These are phyloP conservation scores for Gnaphalium uliginosum DNA, from an alignment of 129 eudicot species.

Conservation along the genomic window DNA sequence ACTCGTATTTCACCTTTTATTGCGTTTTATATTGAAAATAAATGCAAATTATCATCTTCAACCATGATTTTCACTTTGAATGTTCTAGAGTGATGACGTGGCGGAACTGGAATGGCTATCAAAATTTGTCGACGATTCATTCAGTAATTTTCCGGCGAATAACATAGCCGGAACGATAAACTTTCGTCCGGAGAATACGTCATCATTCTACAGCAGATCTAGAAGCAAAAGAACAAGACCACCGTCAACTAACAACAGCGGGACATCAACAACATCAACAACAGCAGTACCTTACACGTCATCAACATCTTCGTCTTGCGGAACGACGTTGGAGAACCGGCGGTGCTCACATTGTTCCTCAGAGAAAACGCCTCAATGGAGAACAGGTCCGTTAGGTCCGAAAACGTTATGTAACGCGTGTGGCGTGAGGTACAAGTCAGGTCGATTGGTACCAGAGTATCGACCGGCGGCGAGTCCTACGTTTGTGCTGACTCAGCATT, in stretches of 20 bases:
- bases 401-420: constrained; percentile 71
- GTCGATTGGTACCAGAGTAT: constrained; percentile 65
- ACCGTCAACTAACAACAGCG: constrained; percentile 31
- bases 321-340: constrained; percentile 24
- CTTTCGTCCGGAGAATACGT: constrained; percentile 18
- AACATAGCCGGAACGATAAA: constrained; percentile 36
- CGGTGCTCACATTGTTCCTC: constrained; percentile 74
- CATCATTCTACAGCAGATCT: constrained; percentile 40
- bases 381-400: constrained; percentile 66
- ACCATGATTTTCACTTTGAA: not conserved
- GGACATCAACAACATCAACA: constrained; percentile 15
- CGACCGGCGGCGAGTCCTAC: constrained; percentile 76
- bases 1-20: not conserved
- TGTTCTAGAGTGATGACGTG: constrained; percentile 57
- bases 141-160: constrained; percentile 44
- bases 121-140: constrained; percentile 59
- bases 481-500: constrained; percentile 67
- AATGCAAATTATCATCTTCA: no score
- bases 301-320: constrained; percentile 19
- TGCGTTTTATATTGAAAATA: not conserved
- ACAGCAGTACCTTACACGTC: constrained; percentile 18
- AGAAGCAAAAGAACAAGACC: constrained; percentile 48
- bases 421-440: constrained; percentile 64
- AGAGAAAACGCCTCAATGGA: constrained; percentile 37
- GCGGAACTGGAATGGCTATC: constrained; percentile 81